phyloP scores from a whole-genome alignment of 805 yeast species.

The Yarrowia phangngaensis region DNA sequence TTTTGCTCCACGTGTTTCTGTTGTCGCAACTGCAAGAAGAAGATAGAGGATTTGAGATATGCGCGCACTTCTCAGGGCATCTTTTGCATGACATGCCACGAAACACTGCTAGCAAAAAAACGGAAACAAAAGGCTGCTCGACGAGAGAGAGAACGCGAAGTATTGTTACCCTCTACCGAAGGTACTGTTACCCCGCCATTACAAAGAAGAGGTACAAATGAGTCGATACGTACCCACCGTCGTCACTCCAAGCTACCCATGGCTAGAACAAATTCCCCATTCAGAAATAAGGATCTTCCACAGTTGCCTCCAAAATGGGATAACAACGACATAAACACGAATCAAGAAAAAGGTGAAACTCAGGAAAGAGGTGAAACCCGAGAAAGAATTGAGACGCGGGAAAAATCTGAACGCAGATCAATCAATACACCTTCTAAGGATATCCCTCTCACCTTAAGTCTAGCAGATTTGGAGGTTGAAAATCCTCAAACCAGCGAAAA shows the following conservation, averaged over 20 bases:
- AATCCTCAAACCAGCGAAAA: neutral
- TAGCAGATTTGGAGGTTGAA: constrained; percentile 19
- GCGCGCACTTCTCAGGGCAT: constrained; percentile 91
- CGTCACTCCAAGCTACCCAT: constrained; percentile 9
- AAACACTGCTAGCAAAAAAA: constrained; percentile 68
- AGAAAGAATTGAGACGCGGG: constrained; percentile 1
- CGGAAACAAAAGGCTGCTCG: constrained; percentile 41
- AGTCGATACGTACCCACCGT: constrained; percentile 7
- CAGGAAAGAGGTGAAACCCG: too few relatives aligned
- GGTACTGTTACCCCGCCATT: neutral
- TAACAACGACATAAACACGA: neutral
- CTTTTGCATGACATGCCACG: constrained; percentile 91
- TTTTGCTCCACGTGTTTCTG: constrained; percentile 87
- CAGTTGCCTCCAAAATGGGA: constrained; percentile 12
- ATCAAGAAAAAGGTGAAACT: constrained; percentile 2
- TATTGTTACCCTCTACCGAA: too few relatives aligned
- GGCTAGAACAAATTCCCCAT: constrained; percentile 17
- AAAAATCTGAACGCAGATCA: neutral
- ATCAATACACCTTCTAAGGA: constrained; percentile 1
- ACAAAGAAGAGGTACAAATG: constrained; percentile 15
- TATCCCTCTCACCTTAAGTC: constrained; percentile 15
- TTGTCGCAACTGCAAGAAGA: constrained; percentile 80
- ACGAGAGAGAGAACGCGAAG: constrained; percentile 10
- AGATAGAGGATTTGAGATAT: constrained; percentile 82
- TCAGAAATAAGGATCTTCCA: constrained; percentile 23